Percentiles rank a stretch among this genome's conserved stretches.
These are phyloP conservation scores for Adansonia grandidieri DNA, from an alignment of 441 rosid genomes.

Conservation along the genomic window DNA sequence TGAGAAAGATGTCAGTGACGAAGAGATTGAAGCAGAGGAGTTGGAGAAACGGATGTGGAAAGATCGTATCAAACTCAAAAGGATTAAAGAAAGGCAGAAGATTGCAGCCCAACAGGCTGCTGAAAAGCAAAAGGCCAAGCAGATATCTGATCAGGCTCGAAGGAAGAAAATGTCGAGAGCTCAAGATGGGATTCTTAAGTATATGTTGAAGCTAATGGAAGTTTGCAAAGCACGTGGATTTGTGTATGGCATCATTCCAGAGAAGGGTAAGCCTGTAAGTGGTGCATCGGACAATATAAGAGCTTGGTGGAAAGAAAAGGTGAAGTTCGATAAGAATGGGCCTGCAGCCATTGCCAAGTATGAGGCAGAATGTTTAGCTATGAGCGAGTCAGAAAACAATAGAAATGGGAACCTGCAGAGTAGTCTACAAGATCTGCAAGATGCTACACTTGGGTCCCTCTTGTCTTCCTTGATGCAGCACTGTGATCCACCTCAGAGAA, in stretches of 20 bases:
- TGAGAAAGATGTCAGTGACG: constrained; percentile 98
- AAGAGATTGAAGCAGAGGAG: constrained; percentile 86
- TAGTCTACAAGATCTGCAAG: constrained; percentile 86
- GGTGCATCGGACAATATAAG: constrained; percentile 93
- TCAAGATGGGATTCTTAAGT: constrained; percentile 96
- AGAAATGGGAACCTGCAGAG: constrained; percentile 59
- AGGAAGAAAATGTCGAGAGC: constrained; percentile 99
- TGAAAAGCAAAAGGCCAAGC: constrained; percentile 49
- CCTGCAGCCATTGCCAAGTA: constrained; percentile 92
- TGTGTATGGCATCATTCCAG: constrained; percentile 88
- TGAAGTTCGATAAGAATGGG: constrained; percentile 94
- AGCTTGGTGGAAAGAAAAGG: constrained; percentile 99
- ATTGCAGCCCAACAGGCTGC: constrained; percentile 64
- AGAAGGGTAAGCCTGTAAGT: constrained; percentile 91
- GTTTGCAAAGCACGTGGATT: constrained; percentile 96
- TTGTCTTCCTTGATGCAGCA: constrained; percentile 85
- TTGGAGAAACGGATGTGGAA: constrained; percentile 48
- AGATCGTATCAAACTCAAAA: constrained; percentile 81
- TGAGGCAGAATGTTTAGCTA: constrained; percentile 82
- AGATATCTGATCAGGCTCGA: constrained; percentile 84
- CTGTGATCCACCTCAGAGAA: constrained; percentile 83
- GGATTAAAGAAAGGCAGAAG: constrained; percentile 78
- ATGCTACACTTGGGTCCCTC: constrained; percentile 89
- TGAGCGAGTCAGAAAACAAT: constrained; percentile 54
- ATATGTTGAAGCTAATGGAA: constrained; percentile 96